Evolutionary conservation across 805 yeast genomes (phyloP).

Genomic region (Monosporozyma aerobia): DNA sequence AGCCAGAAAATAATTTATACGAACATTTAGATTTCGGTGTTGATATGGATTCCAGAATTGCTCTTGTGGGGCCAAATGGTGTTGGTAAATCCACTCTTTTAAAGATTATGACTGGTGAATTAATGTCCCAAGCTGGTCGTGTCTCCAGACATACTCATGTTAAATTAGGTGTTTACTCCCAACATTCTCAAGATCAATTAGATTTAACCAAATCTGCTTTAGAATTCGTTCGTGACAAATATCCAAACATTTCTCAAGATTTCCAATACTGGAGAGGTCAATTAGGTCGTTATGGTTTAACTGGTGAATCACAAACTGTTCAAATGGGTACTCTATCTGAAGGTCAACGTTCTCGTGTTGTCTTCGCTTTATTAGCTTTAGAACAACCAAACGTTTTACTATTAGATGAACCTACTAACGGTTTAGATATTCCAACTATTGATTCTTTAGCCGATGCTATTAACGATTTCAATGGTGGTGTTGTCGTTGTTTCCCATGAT

Average conservation of each 20-base stretch:
- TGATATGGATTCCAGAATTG: conserved; percentile 98
- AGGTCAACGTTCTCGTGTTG: conserved; percentile 99
- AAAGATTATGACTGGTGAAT: conserved; percentile 92
- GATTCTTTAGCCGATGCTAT: conserved; percentile 97
- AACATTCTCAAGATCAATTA: conserved; percentile 97
- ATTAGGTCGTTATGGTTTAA: conserved; percentile 94
- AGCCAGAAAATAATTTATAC: conserved; percentile 77
- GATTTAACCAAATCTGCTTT: conserved; percentile 91
- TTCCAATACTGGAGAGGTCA: conserved; percentile 98
- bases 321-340: conserved; percentile 98
- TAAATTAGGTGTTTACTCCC: conserved; percentile 97
- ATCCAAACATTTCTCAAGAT: conserved; percentile 85
- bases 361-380: conserved; percentile 88
- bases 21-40: conserved; percentile 92
- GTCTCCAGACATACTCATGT: conserved; percentile 96
- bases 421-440: conserved; percentile 95
- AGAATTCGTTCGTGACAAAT: conserved; percentile 94
- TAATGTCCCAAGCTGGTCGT: conserved; percentile 86
- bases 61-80: conserved; percentile 98
- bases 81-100: conserved; percentile 95
- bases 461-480: conserved; percentile 93
- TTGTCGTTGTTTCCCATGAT: conserved; percentile 96
- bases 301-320: conserved; percentile 98
- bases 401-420: conserved; percentile 99
- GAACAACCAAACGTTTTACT: conserved; percentile 91